Evolutionary conservation across 2,329 filamentous ascomycete species (phyloP).

Genomic region (Arthrobotrys musiformis): DNA sequence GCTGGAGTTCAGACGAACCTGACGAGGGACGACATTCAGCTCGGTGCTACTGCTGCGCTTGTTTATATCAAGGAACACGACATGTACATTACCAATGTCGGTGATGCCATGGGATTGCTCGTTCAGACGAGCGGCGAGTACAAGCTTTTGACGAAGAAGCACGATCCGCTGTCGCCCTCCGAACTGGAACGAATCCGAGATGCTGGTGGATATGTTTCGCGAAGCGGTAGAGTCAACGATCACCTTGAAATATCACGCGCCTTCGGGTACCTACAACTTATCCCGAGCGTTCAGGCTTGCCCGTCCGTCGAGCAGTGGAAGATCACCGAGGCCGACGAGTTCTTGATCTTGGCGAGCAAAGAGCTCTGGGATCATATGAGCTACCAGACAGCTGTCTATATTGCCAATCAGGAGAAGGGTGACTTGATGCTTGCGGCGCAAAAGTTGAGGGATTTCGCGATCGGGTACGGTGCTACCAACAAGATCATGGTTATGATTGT

Average conservation of each 20-base stretch:
- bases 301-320: conserved; percentile 82
- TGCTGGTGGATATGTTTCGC: conserved; percentile 93
- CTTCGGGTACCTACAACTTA: conserved; percentile 92
- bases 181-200: conserved; percentile 92
- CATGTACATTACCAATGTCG: conserved; percentile 92
- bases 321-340: conserved; percentile 80
- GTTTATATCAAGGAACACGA: conserved; percentile 90
- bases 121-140: conserved; percentile 88
- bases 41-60: conserved; percentile 90
- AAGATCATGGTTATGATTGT: conserved; percentile 99
- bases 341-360: conserved; percentile 87
- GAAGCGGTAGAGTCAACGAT: conserved; percentile 93
- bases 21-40: conserved; percentile 86
- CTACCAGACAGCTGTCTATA: conserved; percentile 88
- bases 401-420: conserved; percentile 83
- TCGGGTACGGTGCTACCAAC: conserved; percentile 90
- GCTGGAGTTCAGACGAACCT: conserved; percentile 68
- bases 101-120: conserved; percentile 93
- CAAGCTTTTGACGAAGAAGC: conserved; percentile 85
- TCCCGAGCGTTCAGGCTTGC: conserved; percentile 91
- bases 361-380: conserved; percentile 96
- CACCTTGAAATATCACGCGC: conserved; percentile 89
- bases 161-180: conserved; percentile 86
- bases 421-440: conserved; percentile 96
- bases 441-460: conserved; percentile 91